phyloP scores from a whole-genome alignment of 495 filamentous ascomycete species.

The Aspergillus sclerotioniger region DNA sequence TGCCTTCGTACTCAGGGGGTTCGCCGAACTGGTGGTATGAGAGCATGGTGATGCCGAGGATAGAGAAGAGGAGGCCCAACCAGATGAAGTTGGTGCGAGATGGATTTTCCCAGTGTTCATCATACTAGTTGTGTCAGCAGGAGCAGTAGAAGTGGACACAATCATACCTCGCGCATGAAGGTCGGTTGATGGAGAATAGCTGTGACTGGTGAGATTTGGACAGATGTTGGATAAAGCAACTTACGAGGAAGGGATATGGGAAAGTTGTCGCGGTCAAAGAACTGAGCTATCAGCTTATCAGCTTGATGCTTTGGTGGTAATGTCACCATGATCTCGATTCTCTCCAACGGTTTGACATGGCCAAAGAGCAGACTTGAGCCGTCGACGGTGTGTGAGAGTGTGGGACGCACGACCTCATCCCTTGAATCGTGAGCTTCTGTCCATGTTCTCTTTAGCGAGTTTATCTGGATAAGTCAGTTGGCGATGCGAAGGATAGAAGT shows the following conservation, averaged over 20 bases:
- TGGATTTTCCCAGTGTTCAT: conserved; percentile 24
- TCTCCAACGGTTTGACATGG: conserved; percentile 9
- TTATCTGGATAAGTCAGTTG: conserved; percentile 1
- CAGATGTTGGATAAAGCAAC: background rate
- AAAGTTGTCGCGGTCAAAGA: conserved; percentile 11
- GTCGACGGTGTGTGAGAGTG: conserved; percentile 7
- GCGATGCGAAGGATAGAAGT: no score
- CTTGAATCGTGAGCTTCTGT: background rate
- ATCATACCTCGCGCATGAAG: conserved; percentile 15
- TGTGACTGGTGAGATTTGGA: background rate
- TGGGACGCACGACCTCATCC: background rate
- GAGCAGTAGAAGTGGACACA: background rate
- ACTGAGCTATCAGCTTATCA: conserved; percentile 1
- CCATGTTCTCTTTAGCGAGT: conserved; percentile 12
- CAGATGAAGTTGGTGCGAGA: conserved; percentile 18
- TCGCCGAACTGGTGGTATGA: conserved; percentile 8
- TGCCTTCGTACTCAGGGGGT: conserved; percentile 8
- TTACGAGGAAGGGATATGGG: conserved; percentile 15
- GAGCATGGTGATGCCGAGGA: conserved; percentile 21
- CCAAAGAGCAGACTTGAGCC: conserved; percentile 16
- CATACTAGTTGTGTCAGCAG: conserved; percentile 15
- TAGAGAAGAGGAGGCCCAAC: conserved; percentile 27
- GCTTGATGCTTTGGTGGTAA: conserved; percentile 9
- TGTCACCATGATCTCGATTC: conserved; percentile 9
- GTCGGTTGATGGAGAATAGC: conserved; percentile 18